Conservation (phyloP, 257 asterid species). For the Dorcoceras hygrometricum region DNA sequence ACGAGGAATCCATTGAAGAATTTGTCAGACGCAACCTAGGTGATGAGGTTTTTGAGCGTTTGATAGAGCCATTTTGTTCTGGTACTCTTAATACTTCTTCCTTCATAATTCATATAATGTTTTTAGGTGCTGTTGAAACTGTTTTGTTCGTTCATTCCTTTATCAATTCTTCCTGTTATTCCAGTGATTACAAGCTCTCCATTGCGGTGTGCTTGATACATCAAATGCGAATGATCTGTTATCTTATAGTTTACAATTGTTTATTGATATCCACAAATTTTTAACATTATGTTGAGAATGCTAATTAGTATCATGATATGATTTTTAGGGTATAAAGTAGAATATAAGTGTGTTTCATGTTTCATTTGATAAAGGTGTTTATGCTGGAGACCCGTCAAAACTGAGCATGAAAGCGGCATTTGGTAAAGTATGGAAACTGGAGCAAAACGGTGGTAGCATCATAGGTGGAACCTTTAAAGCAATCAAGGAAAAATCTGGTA, state of each 20-base stretch:
- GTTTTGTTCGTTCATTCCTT: neutral
- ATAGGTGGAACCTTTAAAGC: conserved; percentile 90
- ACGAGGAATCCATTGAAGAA: conserved; percentile 94
- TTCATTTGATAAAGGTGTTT: conserved; percentile 59
- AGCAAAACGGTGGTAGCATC: conserved; percentile 90
- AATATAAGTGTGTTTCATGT: conserved; percentile 1
- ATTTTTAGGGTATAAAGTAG: neutral
- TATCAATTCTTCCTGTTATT: neutral
- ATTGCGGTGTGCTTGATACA: neutral
- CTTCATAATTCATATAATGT: neutral
- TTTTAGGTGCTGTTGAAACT: neutral
- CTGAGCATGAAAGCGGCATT: conserved; percentile 98
- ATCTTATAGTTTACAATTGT: neutral
- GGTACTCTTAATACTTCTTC: conserved; percentile 41
- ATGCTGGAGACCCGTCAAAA: conserved; percentile 97
- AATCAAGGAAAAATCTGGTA: conserved; percentile 54
- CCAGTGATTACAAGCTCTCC: neutral
- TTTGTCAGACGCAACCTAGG: conserved; percentile 97
- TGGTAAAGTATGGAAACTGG: conserved; percentile 97
- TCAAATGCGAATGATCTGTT: neutral
- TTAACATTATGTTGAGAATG: conserved; percentile 7
- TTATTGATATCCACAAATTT: conserved; percentile 4
- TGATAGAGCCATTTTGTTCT: conserved; percentile 97
- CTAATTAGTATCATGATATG: conserved; percentile 6
- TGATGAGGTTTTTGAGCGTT: conserved; percentile 85